These are phyloP conservation scores for Spathaspora sp. DNA, from an alignment of 805 yeast genomes.

Conservation along the genomic window DNA sequence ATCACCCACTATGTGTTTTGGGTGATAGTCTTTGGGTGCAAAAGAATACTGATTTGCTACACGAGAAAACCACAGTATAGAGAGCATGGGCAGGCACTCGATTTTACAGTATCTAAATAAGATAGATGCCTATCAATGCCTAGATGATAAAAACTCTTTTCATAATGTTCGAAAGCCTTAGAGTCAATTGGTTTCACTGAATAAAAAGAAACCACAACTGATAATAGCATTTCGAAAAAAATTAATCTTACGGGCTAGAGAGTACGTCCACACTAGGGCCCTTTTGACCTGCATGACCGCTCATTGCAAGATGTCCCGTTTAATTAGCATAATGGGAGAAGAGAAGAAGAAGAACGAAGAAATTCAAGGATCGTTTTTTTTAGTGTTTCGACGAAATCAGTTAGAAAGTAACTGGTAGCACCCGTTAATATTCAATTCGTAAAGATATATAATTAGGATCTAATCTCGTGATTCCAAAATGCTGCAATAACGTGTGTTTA, in stretches of 20 bases:
- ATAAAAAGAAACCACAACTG: slow-evolving; percentile 13
- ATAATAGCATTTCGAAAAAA: slow-evolving; percentile 12
- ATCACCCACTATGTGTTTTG: too few relatives aligned
- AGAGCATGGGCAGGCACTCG: too few relatives aligned
- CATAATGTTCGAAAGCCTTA: slow-evolving; percentile 11
- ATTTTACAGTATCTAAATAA: neutral
- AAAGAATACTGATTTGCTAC: neutral
- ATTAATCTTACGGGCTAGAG: slow-evolving; percentile 25
- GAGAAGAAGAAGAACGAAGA: slow-evolving; percentile 1
- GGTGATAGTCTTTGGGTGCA: neutral
- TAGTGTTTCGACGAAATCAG: neutral
- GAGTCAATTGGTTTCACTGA: slow-evolving; percentile 10
- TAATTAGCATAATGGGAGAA: slow-evolving; percentile 9
- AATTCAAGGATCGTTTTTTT: neutral
- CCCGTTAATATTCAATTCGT: neutral
- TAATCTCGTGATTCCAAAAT: too few relatives aligned
- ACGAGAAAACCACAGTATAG: too few relatives aligned
- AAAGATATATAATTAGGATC: too few relatives aligned
- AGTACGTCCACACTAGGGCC: slow-evolving; percentile 23
- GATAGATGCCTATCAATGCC: neutral
- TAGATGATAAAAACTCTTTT: neutral
- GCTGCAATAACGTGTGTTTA: too few relatives aligned
- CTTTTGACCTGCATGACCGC: slow-evolving; percentile 18
- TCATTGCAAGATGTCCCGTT: slow-evolving; percentile 20
- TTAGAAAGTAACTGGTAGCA: neutral